A percentile compares a stretch with the other conserved stretches of the same genome.
Conservation (phyloP, 768 basidiomycete genomes). For the Termitomyces eurrhizus region DNA sequence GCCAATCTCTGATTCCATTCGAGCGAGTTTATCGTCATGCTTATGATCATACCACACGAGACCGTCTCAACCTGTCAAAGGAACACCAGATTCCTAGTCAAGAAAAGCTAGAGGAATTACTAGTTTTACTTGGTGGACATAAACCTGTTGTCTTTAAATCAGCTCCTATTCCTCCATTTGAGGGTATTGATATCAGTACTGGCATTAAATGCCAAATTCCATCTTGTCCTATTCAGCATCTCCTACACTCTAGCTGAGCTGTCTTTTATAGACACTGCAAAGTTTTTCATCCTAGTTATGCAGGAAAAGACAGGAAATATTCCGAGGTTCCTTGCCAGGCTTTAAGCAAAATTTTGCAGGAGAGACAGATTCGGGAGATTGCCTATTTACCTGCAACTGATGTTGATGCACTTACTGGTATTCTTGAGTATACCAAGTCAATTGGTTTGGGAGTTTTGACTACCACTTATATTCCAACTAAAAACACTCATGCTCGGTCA, state of each 20-base stretch:
- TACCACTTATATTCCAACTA: background rate
- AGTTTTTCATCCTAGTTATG: background rate
- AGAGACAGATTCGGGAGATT: background rate
- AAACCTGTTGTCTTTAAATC: background rate
- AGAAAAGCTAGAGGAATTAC: background rate
- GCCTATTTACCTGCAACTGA: background rate
- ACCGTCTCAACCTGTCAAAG: background rate
- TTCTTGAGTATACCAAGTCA: background rate
- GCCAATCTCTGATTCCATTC: background rate
- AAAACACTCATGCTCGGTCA: background rate
- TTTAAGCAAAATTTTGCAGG: background rate
- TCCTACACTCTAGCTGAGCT: background rate
- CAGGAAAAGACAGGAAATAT: background rate
- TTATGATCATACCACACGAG: background rate
- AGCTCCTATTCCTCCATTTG: background rate
- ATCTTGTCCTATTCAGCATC: background rate
- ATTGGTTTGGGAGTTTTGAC: background rate
- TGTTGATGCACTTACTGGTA: background rate
- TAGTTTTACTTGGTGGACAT: background rate
- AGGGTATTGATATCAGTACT: background rate
- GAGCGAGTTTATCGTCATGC: background rate
- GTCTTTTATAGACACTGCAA: background rate
- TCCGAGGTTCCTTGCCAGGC: background rate
- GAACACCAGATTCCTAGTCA: background rate
- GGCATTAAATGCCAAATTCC: background rate